Base-by-base conservation (phyloP, 345 rosid genomes). In the Crucihimalaya himalaica region DNA sequence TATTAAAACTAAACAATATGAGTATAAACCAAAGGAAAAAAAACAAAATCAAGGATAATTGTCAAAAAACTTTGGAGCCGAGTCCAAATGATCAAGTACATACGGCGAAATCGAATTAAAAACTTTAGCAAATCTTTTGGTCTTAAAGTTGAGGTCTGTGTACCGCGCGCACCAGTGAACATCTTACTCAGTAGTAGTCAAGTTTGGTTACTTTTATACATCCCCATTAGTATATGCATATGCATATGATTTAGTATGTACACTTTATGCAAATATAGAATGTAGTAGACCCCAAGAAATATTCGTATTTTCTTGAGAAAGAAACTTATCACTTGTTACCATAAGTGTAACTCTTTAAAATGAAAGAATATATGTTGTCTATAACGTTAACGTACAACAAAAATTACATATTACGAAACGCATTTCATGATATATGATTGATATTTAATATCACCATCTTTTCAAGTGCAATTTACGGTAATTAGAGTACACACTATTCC, bases 401-500 rank as follows among this genome's bases (percentile, higher is more conserved):
- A 21, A 52, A 0, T 32, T 68, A 21, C 57, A 53, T 25, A 62
- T 62, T 16, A 51, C 67, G 46, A 40, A 58, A 74, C 60, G 34
- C 42, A 51, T 50, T 15, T 16, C 35, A 12, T 23, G 62, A 29
- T 7, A 56, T 48, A 43, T 66, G 78, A 59, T 40, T 68, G 43
- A 39, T 13, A 39, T 39, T 39, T 40, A 61, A 2, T 15, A 51
- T 52, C 48, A 59, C 51, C 27, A 59, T 3, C 48, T 50, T 60
- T 23, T 53, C 13, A 69, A 68, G 52, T 76, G 75, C 1, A 57
- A 18, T 31, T 57, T 57, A 77, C 68, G 76, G 39, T 57, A 64
- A 37, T 39, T 77, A 64, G 67, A 71, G 66, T 57, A 50, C 76
- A 70, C 66, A 77, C 76, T 77, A 70, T 47, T 63, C 66, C 61